Evolutionary conservation across 164 flowering plant genomes (phyloP).

Genomic region (Euptelea pleiosperma): DNA sequence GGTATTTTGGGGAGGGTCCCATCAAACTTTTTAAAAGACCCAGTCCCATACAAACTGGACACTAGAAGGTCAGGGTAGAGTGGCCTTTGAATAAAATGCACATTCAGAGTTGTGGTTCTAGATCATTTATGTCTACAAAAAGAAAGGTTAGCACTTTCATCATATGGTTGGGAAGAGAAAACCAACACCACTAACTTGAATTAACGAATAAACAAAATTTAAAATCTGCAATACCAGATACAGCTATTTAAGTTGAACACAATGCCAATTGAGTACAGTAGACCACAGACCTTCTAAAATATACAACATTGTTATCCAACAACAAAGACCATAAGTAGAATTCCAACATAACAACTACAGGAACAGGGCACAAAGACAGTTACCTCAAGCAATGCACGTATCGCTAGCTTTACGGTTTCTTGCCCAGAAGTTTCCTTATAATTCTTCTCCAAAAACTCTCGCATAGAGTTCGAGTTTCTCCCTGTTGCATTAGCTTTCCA

Average conservation of each 20-base stretch:
- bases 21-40: too few species aligned
- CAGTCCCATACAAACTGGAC: too few species aligned
- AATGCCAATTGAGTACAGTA: not conserved
- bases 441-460: constrained; percentile 92
- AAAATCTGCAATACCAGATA: not conserved
- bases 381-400: constrained; percentile 96
- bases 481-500: constrained; percentile 99
- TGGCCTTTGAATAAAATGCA: too few species aligned
- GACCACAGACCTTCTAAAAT: not conserved
- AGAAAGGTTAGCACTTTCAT: too few species aligned
- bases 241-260: too few species aligned
- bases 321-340: not conserved
- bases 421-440: constrained; percentile 95
- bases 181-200: not conserved
- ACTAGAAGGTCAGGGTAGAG: too few species aligned
- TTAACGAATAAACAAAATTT: not conserved
- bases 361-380: not conserved
- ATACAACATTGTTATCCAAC: not conserved
- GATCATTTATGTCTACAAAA: too few species aligned
- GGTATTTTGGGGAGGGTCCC: too few species aligned
- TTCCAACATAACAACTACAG: not conserved
- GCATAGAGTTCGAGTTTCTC: constrained; percentile 86
- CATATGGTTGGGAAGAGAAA: too few species aligned
- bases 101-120: too few species aligned
- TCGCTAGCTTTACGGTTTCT: constrained; percentile 87